These are phyloP conservation scores for Alternaria angustiovoidea DNA, from an alignment of 2,329 filamentous ascomycete species.

Conservation along the genomic window DNA sequence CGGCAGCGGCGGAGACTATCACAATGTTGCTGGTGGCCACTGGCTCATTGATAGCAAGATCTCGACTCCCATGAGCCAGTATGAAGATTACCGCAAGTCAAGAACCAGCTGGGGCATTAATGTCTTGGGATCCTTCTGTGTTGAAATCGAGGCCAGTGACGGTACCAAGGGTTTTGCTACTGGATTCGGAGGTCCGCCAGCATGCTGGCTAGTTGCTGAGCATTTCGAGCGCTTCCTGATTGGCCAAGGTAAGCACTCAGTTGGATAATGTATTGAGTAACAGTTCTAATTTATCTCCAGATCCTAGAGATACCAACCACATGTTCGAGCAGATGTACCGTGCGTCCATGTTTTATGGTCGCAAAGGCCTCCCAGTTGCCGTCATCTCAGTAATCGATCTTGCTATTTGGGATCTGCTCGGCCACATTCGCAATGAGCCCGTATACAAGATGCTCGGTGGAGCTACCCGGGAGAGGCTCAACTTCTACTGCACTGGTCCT, in stretches of 20 bases:
- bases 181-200: slow-evolving; percentile 90
- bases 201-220: slow-evolving; percentile 91
- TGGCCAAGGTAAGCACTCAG: slow-evolving; percentile 66
- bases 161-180: slow-evolving; percentile 95
- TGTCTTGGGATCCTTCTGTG: slow-evolving; percentile 87
- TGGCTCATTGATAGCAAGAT: slow-evolving; percentile 94
- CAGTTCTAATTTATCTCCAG: slow-evolving; percentile 50
- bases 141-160: slow-evolving; percentile 88
- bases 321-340: slow-evolving; percentile 98
- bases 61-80: slow-evolving; percentile 89
- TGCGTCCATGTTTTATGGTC: slow-evolving; percentile 93
- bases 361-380: slow-evolving; percentile 88
- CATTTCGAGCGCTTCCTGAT: slow-evolving; percentile 93
- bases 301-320: slow-evolving; percentile 89
- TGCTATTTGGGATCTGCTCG: slow-evolving; percentile 89
- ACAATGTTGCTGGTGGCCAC: slow-evolving; percentile 78
- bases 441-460: slow-evolving; percentile 95
- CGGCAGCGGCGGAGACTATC: slow-evolving; percentile 71
- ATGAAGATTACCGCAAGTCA: slow-evolving; percentile 86
- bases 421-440: slow-evolving; percentile 89
- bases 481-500: slow-evolving; percentile 96
- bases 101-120: slow-evolving; percentile 96
- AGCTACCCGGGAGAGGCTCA: slow-evolving; percentile 79
- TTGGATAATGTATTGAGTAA: not conserved
- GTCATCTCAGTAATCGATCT: slow-evolving; percentile 95